Evolutionary conservation across 768 basidiomycete genomes (phyloP).

Genomic region (Suillus weaverae): DNA sequence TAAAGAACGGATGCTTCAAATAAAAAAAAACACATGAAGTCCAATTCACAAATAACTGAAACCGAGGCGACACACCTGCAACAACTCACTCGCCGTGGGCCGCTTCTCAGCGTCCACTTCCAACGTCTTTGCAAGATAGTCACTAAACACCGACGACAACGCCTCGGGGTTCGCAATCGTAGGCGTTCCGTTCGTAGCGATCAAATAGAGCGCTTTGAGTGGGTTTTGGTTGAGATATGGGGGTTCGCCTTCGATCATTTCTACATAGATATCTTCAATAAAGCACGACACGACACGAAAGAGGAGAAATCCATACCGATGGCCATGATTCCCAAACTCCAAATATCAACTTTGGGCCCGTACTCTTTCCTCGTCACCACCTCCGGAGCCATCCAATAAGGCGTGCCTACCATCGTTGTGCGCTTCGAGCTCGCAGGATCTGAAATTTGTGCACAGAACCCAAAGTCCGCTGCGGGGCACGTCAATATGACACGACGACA

Average conservation of each 20-base stretch:
- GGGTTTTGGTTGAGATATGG: constrained; percentile 97
- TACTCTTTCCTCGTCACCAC: constrained; percentile 98
- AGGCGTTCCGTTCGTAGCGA: constrained; percentile 97
- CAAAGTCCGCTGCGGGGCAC: constrained; percentile 78
- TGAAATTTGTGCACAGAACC: constrained; percentile 97
- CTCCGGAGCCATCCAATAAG: constrained; percentile 99
- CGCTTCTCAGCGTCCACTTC: constrained; percentile 96
- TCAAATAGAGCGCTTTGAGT: constrained; percentile 93
- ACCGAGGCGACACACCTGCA: constrained; percentile 53
- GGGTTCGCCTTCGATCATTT: constrained; percentile 98
- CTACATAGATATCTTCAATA: constrained; percentile 38
- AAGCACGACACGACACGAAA: constrained; percentile 8
- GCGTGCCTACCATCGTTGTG: constrained; percentile 97
- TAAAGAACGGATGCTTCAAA: constrained; percentile 82
- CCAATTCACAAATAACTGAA: background rate
- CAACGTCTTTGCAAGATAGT: constrained; percentile 84
- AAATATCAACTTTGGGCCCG: constrained; percentile 97
- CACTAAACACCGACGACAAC: constrained; percentile 75
- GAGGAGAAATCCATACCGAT: constrained; percentile 60
- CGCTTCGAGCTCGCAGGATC: constrained; percentile 88
- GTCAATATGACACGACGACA: background rate
- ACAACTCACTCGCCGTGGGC: constrained; percentile 78
- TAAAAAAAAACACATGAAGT: constrained; percentile 14
- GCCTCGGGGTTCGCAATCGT: constrained; percentile 89
- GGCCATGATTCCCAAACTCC: constrained; percentile 96